phyloP scores from a whole-genome alignment of 768 basidiomycete species.

The Lentinus brumalis region DNA sequence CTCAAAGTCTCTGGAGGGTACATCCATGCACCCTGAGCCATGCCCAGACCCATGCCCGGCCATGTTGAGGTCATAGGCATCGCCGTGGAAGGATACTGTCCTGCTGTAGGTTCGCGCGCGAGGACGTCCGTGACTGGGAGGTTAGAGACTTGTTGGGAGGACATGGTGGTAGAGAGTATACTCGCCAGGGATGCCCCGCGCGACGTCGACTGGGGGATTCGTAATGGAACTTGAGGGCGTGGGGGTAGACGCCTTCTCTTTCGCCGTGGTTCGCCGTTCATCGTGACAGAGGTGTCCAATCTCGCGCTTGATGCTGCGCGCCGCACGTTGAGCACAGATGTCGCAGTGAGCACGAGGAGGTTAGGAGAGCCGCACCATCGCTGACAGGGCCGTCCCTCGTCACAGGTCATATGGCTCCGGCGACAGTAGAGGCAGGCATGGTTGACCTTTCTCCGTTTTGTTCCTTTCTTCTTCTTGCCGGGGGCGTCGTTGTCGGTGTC shows the following conservation, averaged over 20 bases:
- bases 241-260: slow-evolving; percentile 39
- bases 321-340: not conserved
- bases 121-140: not conserved
- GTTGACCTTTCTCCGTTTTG: slow-evolving; percentile 83
- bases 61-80: slow-evolving; percentile 46
- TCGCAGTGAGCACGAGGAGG: not conserved
- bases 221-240: slow-evolving; percentile 35
- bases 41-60: slow-evolving; percentile 51
- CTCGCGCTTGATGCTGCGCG: slow-evolving; percentile 85
- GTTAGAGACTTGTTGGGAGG: not conserved
- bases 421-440: slow-evolving; percentile 94
- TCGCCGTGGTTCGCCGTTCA: slow-evolving; percentile 62
- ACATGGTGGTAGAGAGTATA: slow-evolving; percentile 3
- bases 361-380: slow-evolving; percentile 70
- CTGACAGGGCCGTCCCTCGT: slow-evolving; percentile 88
- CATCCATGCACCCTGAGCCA: slow-evolving; percentile 53
- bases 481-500: slow-evolving; percentile 32
- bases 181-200: slow-evolving; percentile 29
- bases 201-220: slow-evolving; percentile 28
- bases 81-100: slow-evolving; percentile 27
- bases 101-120: slow-evolving; percentile 19
- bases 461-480: slow-evolving; percentile 44
- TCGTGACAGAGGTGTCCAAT: slow-evolving; percentile 95
- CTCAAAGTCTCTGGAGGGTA: slow-evolving; percentile 77
- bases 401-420: slow-evolving; percentile 91